A percentile compares a stretch with the other conserved stretches of the same genome.
Conservation (phyloP, 78 protist genomes). For the Cavenderia fasciculata region DNA sequence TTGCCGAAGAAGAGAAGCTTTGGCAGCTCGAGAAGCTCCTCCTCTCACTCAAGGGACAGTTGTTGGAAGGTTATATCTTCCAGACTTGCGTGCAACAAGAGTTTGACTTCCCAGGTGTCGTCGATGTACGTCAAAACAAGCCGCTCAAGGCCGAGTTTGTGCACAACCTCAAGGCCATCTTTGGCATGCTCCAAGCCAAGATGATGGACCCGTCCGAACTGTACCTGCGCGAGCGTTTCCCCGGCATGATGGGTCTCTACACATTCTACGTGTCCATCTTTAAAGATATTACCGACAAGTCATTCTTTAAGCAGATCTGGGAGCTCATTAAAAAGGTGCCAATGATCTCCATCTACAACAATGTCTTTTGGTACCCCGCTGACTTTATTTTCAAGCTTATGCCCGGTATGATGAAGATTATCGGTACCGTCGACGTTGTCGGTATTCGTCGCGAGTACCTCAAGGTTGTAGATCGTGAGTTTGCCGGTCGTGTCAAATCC, state of each 20-base stretch:
- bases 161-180: slow-evolving; percentile 21
- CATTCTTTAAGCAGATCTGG: slow-evolving; percentile 64
- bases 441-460: slow-evolving; percentile 34
- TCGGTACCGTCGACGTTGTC: slow-evolving; percentile 9
- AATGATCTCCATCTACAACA: slow-evolving; percentile 59
- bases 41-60: slow-evolving; percentile 56
- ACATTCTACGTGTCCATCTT: slow-evolving; percentile 63
- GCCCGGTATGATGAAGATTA: slow-evolving; percentile 50
- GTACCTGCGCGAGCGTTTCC: slow-evolving; percentile 53
- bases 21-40: slow-evolving; percentile 72
- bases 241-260: slow-evolving; percentile 71
- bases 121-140: slow-evolving; percentile 51
- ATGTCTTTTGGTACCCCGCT: slow-evolving; percentile 73
- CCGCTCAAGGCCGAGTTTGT: slow-evolving; percentile 60
- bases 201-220: slow-evolving; percentile 51
- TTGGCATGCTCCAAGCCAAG: slow-evolving; percentile 4
- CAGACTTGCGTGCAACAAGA: slow-evolving; percentile 33
- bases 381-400: slow-evolving; percentile 41
- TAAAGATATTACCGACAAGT: slow-evolving; percentile 70
- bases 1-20: slow-evolving; percentile 39
- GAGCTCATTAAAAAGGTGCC: slow-evolving; percentile 68
- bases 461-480: slow-evolving; percentile 33
- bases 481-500: slow-evolving; percentile 44
- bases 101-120: slow-evolving; percentile 79
- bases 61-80: slow-evolving; percentile 71